Base-by-base conservation (phyloP, 2,329 filamentous ascomycete species). In the Stemphylium beticola region DNA sequence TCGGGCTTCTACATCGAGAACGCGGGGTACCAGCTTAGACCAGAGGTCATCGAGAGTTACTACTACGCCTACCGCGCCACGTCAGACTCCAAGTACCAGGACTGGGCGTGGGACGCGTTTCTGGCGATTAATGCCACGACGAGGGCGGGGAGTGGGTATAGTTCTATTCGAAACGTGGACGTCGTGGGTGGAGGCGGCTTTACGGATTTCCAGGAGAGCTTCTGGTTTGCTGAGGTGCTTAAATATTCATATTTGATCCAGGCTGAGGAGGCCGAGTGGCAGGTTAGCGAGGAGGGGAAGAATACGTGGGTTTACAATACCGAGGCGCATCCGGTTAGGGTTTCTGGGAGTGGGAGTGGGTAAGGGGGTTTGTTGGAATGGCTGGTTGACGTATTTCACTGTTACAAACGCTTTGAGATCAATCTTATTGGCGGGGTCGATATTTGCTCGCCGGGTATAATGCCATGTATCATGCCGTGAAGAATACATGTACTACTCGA, bases 51-150 rank as follows among this genome's bases (percentile, higher is more conserved):
- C 31, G 92, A 96, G 78, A 89, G 86, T 62, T 88, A 88, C 74
- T 96, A 96, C 81, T 95, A 96, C 74, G 90, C 92, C 2, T 96
- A 90, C 79, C 86, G 91, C 45, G 84, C 88, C 0, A 96, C 92
- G 0, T 87, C 88, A 3, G 83, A 93, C 56, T 62, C 77, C 29
- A 89, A 86, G 77, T 96, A 93, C 75, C 89, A 91, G 72, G 88
- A 93, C 55, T 92, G 90, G 87, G 88, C 89, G 4, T 96, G 91
- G 90, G 84, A 88, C 36, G 91, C 86, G 0, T 95, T 93, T 74
- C 68, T 83, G 32, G 82, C 82, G 22, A 88, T 96, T 69, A 87
- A 87, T 65, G 73, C 74, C 26, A 88, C 84, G 14, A 87, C 86
- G 60, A 78, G 83, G 20, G 84, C 83, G 0, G 85, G 84, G 6